Base-by-base conservation (phyloP, 352 stramenopile genomes). In the Phytophthora sojae region DNA sequence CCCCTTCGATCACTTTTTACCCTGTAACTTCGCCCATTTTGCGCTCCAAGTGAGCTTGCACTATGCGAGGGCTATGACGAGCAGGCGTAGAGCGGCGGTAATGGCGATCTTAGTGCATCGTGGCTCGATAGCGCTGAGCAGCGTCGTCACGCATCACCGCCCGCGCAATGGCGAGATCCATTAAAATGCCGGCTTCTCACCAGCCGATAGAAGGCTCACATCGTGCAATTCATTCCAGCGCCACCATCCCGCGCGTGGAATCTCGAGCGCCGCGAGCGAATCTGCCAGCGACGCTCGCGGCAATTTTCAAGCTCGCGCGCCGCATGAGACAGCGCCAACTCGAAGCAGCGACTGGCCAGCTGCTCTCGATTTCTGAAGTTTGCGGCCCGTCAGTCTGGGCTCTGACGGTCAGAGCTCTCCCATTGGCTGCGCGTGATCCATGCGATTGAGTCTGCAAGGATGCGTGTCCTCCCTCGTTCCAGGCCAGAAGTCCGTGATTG, bases 291-390 rank as follows among this genome's bases (percentile, higher is more conserved):
- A 30, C 6, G 2, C 0, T 37, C 30, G 30, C 6, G 30, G 6
- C 30, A 37, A 37, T 3, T 29, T 6, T 6, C 26, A n/a, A 21
- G 21, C 54, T 12, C 14, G 47, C 32, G 47, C 32, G 30, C 21
- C 44, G 17, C 44, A 56, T 47, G 42, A 56, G 57, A 64, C 26
- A 56, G 37, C 54, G 23, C 15, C 54, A 69, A 21, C 39, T 47
- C 39, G 39, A 47, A 47, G 39, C 39, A 47, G 39, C 32, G 42
- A 19, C 42, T 9, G n/a, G 15, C 17, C 45, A 52, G 45, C 45
- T 64, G 54, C 44, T 30, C 63, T 70, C 54, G 63, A 70, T 64
- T 37, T 39, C 63, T 70, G 63, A 70, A 70, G 55, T 65, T 70
- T 65, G 60, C 17, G 11, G 32, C 54, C 45, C 45, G 45, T 52